These are phyloP conservation scores for Lojkania enalia DNA, from an alignment of 2,329 filamentous ascomycete genomes.

Conservation along the genomic window DNA sequence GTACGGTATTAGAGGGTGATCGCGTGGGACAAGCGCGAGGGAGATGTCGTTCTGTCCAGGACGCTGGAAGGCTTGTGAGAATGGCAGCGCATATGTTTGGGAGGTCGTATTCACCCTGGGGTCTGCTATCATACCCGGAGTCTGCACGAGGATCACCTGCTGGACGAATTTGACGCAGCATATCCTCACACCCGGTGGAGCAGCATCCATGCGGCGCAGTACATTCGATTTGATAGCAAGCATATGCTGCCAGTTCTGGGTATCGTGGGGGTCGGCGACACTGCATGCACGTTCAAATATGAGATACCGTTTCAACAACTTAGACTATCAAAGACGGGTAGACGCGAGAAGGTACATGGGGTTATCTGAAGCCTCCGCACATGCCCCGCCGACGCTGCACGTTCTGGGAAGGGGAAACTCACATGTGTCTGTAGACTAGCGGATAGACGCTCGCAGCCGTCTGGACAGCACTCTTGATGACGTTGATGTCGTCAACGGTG, in stretches of 20 bases:
- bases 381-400: conserved; percentile 19
- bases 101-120: conserved; percentile 66
- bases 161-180: conserved; percentile 98
- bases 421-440: conserved; percentile 91
- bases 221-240: conserved; percentile 86
- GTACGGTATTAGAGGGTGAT: conserved; percentile 78
- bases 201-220: conserved; percentile 82
- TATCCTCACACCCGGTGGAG: conserved; percentile 75
- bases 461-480: conserved; percentile 85
- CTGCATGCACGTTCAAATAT: conserved; percentile 56
- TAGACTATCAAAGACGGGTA: conserved; percentile 13
- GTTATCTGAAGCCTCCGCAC: too few relatives aligned
- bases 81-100: conserved; percentile 5
- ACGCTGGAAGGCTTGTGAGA: conserved; percentile 55
- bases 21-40: conserved; percentile 78
- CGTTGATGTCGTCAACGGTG: conserved; percentile 70
- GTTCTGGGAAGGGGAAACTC: conserved; percentile 55
- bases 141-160: conserved; percentile 89
- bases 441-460: conserved; percentile 91
- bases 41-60: conserved; percentile 82
- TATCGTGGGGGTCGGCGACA: conserved; percentile 83
- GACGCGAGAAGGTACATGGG: conserved; percentile 13
- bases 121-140: conserved; percentile 77
- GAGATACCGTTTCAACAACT: conserved; percentile 33
- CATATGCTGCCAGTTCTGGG: conserved; percentile 84